phyloP scores from a whole-genome alignment of 2,329 filamentous ascomycete genomes.

The Fusarium kyushuense region DNA sequence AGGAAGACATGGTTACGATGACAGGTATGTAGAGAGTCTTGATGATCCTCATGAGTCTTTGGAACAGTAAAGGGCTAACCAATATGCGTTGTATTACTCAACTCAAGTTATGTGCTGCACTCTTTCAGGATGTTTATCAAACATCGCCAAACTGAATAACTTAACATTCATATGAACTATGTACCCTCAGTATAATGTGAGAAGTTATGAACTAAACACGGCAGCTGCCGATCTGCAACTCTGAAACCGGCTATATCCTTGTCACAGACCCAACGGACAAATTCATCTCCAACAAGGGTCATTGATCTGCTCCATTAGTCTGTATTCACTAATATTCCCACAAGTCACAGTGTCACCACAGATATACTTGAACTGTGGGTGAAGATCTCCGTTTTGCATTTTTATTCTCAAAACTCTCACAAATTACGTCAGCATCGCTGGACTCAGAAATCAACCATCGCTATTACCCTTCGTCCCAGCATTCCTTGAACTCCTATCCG shows the following conservation, averaged over 20 bases:
- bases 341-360: background rate
- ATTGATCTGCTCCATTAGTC: background rate
- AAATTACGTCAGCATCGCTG: constrained; percentile 38
- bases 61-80: background rate
- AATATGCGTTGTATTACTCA: too few species aligned
- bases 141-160: background rate
- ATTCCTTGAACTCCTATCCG: constrained; percentile 19
- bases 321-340: constrained; percentile 8
- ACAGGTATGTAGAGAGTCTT: background rate
- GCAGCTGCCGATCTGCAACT: constrained; percentile 31
- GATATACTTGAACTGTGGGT: background rate
- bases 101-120: too few species aligned
- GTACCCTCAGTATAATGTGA: background rate
- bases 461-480: constrained; percentile 24
- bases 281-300: constrained; percentile 13
- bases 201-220: constrained; percentile 5
- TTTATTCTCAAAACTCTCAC: constrained; percentile 22
- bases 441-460: constrained; percentile 32
- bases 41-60: background rate
- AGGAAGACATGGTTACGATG: constrained; percentile 7
- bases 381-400: constrained; percentile 21
- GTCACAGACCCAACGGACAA: constrained; percentile 21
- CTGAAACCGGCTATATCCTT: constrained; percentile 36
- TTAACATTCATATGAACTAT: background rate
- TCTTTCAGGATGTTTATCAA: background rate